Evolutionary conservation across 2,329 filamentous ascomycete genomes (phyloP).

Genomic region (Knoxdaviesia proteae): DNA sequence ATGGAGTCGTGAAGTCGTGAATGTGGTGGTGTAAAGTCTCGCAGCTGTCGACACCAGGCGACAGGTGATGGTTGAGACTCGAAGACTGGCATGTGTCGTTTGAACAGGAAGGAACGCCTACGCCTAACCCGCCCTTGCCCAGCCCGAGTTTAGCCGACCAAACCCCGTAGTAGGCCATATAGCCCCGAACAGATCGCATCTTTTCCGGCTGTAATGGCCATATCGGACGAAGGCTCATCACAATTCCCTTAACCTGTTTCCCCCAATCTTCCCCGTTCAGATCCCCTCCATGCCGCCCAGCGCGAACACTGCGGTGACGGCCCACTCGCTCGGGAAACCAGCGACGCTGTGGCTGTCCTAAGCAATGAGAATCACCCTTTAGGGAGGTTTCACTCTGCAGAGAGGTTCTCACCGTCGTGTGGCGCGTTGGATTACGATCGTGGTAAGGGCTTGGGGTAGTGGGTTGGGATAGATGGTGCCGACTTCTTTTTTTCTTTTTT

Average conservation of each 20-base stretch:
- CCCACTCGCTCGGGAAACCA: constrained; percentile 47
- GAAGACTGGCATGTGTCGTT: too few relatives aligned
- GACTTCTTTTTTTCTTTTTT: constrained; percentile 22
- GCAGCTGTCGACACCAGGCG: too few relatives aligned
- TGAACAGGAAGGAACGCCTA: too few relatives aligned
- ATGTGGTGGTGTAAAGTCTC: too few relatives aligned
- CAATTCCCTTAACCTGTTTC: constrained; percentile 24
- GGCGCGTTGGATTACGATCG: constrained; percentile 49
- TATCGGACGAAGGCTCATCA: constrained; percentile 33
- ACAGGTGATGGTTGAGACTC: too few relatives aligned
- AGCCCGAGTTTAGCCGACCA: too few relatives aligned
- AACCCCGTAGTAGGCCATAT: background rate
- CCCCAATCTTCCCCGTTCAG: constrained; percentile 23
- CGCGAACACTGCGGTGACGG: constrained; percentile 44
- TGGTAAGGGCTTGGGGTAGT: constrained; percentile 34
- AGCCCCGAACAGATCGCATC: background rate
- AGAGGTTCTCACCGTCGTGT: constrained; percentile 49
- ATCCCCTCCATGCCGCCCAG: constrained; percentile 40
- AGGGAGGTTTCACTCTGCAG: constrained; percentile 57
- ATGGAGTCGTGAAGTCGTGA: too few relatives aligned
- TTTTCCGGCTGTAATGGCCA: constrained; percentile 39
- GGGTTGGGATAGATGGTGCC: constrained; percentile 32
- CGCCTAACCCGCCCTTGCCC: too few relatives aligned
- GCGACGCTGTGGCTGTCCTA: constrained; percentile 41
- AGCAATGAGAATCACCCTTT: constrained; percentile 49